phyloP scores from a whole-genome alignment of 2,329 filamentous ascomycete species.

The Clonostachys rosea region DNA sequence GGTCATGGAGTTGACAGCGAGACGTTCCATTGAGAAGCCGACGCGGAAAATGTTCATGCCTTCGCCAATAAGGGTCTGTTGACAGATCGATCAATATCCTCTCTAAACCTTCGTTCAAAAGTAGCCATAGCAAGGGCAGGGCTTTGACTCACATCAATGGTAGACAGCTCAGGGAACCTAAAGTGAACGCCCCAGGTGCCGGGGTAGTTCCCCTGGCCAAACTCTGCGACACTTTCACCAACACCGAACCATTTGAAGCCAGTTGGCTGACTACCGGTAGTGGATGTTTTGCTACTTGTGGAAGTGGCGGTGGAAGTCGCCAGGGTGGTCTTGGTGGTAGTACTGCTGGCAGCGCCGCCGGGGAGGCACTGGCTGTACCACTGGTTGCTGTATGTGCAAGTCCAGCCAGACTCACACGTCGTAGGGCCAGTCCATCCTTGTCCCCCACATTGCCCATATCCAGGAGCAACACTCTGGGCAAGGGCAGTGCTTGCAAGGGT shows the following conservation, averaged over 20 bases:
- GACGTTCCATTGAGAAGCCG: not conserved
- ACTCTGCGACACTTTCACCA: not conserved
- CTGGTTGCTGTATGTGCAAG: not conserved
- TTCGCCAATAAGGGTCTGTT: not conserved
- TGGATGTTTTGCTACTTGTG: not conserved
- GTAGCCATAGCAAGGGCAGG: too few species aligned
- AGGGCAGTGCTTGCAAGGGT: too few species aligned
- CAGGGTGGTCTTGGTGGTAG: not conserved
- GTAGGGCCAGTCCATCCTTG: not conserved
- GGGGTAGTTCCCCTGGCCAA: not conserved
- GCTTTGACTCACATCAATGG: not conserved
- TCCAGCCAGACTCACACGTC: conserved; percentile 1
- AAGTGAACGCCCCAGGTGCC: not conserved
- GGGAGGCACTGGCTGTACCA: conserved; percentile 2
- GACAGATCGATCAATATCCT: too few species aligned
- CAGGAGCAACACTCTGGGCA: not conserved
- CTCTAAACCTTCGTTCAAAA: too few species aligned
- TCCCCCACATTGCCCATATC: conserved; percentile 2
- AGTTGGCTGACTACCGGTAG: not conserved
- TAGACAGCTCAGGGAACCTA: not conserved
- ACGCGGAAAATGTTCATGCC: not conserved
- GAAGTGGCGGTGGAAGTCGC: not conserved
- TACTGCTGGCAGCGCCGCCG: not conserved
- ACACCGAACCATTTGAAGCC: not conserved
- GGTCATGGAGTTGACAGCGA: not conserved